Conservation (phyloP, 176 grass and related monocot genomes). For the Rhynchospora tenuis region DNA sequence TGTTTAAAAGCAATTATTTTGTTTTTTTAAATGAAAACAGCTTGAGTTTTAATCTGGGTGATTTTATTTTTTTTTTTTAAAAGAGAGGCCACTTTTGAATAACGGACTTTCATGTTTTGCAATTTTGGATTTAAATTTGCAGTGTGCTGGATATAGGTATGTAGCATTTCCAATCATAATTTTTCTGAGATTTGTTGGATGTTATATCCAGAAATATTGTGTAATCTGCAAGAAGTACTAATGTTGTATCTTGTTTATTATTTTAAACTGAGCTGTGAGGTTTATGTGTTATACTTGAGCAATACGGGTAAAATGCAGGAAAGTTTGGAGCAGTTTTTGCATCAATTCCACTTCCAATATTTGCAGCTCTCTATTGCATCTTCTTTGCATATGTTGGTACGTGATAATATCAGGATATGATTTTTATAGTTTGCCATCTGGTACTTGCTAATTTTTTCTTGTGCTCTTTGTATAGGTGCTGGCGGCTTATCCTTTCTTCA, state of each 20-base stretch:
- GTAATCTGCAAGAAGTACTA: neutral
- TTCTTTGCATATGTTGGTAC: constrained; percentile 98
- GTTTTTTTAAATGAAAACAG: neutral
- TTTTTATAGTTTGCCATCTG: neutral
- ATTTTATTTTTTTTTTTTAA: neutral
- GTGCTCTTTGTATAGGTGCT: constrained; percentile 51
- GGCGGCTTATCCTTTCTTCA: constrained; percentile 89
- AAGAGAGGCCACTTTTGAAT: neutral
- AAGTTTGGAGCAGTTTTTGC: constrained; percentile 99
- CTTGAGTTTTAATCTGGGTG: neutral
- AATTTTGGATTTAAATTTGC: neutral
- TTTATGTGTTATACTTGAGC: neutral
- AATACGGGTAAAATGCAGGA: constrained; percentile 33
- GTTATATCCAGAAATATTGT: neutral
- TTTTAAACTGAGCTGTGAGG: neutral
- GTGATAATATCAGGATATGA: constrained; percentile 22
- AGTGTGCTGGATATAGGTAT: neutral
- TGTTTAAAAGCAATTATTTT: neutral
- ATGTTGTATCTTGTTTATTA: neutral
- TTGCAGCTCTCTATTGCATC: constrained; percentile 91
- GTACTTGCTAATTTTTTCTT: constrained; percentile 22
- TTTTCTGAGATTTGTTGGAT: neutral
- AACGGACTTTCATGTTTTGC: neutral
- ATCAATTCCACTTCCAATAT: constrained; percentile 89
- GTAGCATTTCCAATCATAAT: neutral